Evolutionary conservation across 2,329 filamentous ascomycete genomes (phyloP).

Genomic region (Xylaria multiplex): DNA sequence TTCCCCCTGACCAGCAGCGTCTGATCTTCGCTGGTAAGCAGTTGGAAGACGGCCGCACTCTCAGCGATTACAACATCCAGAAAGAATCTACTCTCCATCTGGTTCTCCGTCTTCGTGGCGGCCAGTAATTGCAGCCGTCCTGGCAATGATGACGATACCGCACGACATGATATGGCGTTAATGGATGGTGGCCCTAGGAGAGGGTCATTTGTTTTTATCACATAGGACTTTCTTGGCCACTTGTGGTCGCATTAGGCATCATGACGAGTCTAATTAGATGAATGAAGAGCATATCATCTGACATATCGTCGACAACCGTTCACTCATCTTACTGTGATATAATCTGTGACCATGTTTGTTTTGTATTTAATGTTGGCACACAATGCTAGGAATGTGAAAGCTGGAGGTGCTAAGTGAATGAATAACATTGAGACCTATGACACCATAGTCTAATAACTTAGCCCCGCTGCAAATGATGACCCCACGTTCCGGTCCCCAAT

Average conservation of each 20-base stretch:
- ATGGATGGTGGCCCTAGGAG: constrained; percentile 35
- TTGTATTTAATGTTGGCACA: too few relatives aligned
- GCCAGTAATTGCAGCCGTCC: constrained; percentile 54
- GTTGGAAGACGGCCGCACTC: constrained; percentile 78
- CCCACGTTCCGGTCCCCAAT: background rate
- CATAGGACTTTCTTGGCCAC: constrained; percentile 35
- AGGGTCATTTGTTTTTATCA: constrained; percentile 33
- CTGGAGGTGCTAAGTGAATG: too few relatives aligned
- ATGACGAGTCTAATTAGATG: constrained; percentile 12
- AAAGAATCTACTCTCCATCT: constrained; percentile 78
- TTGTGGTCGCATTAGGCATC: constrained; percentile 24
- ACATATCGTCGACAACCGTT: background rate
- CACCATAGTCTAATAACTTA: background rate
- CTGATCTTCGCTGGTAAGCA: constrained; percentile 78
- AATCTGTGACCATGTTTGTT: background rate
- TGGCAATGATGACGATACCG: constrained; percentile 40
- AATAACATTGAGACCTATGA: background rate
- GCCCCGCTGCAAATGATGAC: background rate
- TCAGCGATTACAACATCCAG: constrained; percentile 92
- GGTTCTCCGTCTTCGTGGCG: constrained; percentile 76
- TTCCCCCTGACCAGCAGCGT: constrained; percentile 76
- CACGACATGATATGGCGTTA: constrained; percentile 47
- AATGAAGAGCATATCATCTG: constrained; percentile 16
- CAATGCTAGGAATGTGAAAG: too few relatives aligned
- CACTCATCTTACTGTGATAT: background rate